Evolutionary conservation across 2,329 filamentous ascomycete genomes (phyloP).

Genomic region (Clonostachys rhizophaga): DNA sequence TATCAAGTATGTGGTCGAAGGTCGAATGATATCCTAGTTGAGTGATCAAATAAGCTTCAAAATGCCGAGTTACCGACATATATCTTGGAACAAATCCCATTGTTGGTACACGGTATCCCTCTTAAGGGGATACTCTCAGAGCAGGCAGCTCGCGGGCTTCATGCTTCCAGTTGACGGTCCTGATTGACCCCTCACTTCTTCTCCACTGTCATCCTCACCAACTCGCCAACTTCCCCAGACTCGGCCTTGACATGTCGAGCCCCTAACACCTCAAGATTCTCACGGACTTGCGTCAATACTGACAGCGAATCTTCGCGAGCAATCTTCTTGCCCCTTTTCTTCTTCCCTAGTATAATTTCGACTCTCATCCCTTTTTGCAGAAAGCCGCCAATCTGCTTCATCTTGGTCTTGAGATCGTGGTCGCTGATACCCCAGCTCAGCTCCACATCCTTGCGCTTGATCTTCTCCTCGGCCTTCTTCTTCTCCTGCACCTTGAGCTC

Average conservation of each 20-base stretch:
- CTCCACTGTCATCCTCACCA: conserved; percentile 29
- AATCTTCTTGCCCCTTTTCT: conserved; percentile 56
- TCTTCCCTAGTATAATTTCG: conserved; percentile 63
- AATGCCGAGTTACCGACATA: no score
- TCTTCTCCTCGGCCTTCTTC: conserved; percentile 30
- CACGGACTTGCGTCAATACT: conserved; percentile 40
- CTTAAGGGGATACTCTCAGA: no score
- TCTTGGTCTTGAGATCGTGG: conserved; percentile 11
- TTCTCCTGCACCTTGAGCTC: conserved; percentile 35
- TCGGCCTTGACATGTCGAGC: conserved; percentile 37
- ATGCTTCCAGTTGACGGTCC: no score
- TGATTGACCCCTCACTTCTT: conserved; percentile 8
- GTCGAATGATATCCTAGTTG: no score
- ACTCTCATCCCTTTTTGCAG: conserved; percentile 71
- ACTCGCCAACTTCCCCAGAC: conserved; percentile 37
- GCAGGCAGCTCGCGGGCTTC: no score
- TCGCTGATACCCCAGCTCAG: conserved; percentile 75
- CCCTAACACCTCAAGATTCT: conserved; percentile 22
- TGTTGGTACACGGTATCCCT: no score
- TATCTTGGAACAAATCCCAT: no score
- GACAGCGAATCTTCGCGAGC: conserved; percentile 56
- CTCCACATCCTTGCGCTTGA: conserved; percentile 71
- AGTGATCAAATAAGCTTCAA: no score
- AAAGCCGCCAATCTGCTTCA: conserved; percentile 44
- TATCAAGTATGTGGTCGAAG: no score